Conservation (phyloP, 78 protist genomes). For the Polysphondylium violaceum region DNA sequence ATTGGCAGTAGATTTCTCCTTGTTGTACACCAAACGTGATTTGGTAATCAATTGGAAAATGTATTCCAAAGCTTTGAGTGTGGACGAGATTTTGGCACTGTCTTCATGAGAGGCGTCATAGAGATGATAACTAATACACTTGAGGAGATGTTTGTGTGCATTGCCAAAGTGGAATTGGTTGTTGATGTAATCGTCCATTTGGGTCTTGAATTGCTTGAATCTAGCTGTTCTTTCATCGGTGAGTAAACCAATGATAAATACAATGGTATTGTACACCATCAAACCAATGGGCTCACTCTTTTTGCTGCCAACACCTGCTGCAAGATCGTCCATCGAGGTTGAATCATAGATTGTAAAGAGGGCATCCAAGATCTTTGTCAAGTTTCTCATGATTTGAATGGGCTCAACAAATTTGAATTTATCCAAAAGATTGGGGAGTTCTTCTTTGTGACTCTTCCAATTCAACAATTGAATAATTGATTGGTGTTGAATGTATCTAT, state of each 20-base stretch:
- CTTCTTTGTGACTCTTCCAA: conserved; percentile 30
- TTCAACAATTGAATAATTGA: conserved; percentile 29
- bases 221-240: conserved; percentile 67
- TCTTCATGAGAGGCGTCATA: conserved; percentile 49
- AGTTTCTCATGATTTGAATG: conserved; percentile 62
- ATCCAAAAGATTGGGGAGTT: conserved; percentile 8
- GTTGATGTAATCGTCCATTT: conserved; percentile 34
- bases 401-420: conserved; percentile 68
- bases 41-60: conserved; percentile 59
- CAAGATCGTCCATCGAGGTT: background rate
- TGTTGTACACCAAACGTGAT: conserved; percentile 41
- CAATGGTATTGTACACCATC: conserved; percentile 63
- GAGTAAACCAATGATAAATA: conserved; percentile 64
- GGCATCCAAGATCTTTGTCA: conserved; percentile 35
- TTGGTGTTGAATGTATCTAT: conserved; percentile 43
- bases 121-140: conserved; percentile 25
- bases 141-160: conserved; percentile 61
- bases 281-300: conserved; percentile 36
- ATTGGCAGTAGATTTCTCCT: background rate
- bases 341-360: conserved; percentile 53
- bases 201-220: conserved; percentile 48
- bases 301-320: background rate
- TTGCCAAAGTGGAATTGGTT: conserved; percentile 27
- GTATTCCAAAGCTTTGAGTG: conserved; percentile 57
- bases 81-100: conserved; percentile 61